A percentile compares a stretch with the other conserved stretches of the same genome.
Evolutionary conservation across 2,329 filamentous ascomycete species (phyloP).

Genomic region (Botrytis aclada): DNA sequence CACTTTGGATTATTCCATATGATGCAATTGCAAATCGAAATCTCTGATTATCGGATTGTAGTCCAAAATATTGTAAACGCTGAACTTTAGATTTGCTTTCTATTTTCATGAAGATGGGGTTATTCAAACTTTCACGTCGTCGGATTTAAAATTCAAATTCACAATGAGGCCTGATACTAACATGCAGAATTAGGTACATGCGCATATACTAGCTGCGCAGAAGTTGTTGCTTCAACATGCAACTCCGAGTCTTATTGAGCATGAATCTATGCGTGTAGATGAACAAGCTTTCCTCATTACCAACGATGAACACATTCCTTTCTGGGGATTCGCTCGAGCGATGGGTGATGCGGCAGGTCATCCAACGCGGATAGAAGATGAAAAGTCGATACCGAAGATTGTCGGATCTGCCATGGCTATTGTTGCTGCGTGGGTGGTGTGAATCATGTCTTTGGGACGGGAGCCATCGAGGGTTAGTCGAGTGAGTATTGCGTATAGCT

Average conservation of each 20-base stretch:
- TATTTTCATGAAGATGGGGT: neutral
- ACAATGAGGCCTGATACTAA: no score
- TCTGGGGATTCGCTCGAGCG: constrained; percentile 24
- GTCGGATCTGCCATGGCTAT: constrained; percentile 18
- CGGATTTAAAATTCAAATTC: constrained; percentile 9
- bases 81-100: neutral
- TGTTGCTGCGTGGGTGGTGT: constrained; percentile 26
- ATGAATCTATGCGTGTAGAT: constrained; percentile 13
- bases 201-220: constrained; percentile 48
- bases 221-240: constrained; percentile 39
- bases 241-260: neutral
- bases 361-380: constrained; percentile 15
- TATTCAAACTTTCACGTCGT: neutral
- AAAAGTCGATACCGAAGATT: constrained; percentile 19
- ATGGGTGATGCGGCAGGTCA: constrained; percentile 19
- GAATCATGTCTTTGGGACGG: constrained; percentile 19
- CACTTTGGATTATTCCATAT: neutral
- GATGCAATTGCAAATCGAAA: neutral
- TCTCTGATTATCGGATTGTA: neutral
- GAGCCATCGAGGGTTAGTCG: neutral
- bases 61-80: neutral
- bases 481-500: neutral
- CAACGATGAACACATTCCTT: constrained; percentile 24
- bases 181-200: constrained; percentile 35
- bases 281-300: constrained; percentile 27